Percentiles rank a stretch among this genome's conserved stretches.
Evolutionary conservation across 768 basidiomycete genomes (phyloP).

Genomic region (Collybia mongolica): DNA sequence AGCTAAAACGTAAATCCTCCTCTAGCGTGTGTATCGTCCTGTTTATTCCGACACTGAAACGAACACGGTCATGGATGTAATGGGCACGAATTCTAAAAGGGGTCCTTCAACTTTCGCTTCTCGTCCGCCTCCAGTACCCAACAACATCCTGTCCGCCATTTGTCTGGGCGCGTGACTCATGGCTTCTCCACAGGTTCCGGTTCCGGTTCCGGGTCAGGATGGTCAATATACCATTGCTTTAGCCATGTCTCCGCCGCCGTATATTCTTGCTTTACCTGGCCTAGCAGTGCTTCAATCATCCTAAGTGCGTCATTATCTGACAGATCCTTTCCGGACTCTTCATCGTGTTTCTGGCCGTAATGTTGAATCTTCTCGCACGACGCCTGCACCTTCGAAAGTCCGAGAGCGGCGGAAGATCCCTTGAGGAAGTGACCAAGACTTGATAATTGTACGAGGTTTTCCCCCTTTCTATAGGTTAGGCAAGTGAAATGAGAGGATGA

Average conservation of each 20-base stretch:
- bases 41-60: no score
- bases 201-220: conserved; percentile 5
- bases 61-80: no score
- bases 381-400: conserved; percentile 75
- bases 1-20: no score
- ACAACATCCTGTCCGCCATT: no score
- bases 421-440: conserved; percentile 92
- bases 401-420: conserved; percentile 94
- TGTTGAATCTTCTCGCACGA: conserved; percentile 93
- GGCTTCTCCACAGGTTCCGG: no score
- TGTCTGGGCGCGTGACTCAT: no score
- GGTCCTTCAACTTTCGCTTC: no score
- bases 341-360: conserved; percentile 71
- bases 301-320: conserved; percentile 48
- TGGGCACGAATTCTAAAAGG: no score
- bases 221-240: conserved; percentile 39
- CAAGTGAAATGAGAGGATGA: not conserved
- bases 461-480: conserved; percentile 38
- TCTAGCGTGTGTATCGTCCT: no score
- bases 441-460: conserved; percentile 68
- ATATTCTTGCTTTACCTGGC: conserved; percentile 66
- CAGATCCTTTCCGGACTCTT: conserved; percentile 42
- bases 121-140: no score
- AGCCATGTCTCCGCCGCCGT: conserved; percentile 67
- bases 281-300: conserved; percentile 56